phyloP scores from a whole-genome alignment of 148 eudicot species.

The Bassia scoparia region DNA sequence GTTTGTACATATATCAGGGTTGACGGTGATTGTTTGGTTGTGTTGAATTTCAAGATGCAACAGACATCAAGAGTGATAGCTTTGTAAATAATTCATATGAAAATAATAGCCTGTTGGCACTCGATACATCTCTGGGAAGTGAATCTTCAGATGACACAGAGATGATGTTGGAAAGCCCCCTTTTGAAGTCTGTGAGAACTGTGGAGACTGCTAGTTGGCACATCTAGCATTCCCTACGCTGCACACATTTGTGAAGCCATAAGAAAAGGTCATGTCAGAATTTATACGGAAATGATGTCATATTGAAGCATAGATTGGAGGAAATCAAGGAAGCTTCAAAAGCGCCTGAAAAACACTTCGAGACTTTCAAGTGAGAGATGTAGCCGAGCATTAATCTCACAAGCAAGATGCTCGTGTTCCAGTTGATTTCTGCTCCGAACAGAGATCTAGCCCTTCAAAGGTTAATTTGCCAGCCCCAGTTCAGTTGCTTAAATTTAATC shows the following conservation, averaged over 20 bases:
- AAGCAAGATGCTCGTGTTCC: slow-evolving; percentile 72
- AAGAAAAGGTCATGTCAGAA: slow-evolving; percentile 80
- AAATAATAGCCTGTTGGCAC: slow-evolving; percentile 34
- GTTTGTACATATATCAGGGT: background rate
- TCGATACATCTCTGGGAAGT: slow-evolving; percentile 38
- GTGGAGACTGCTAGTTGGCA: slow-evolving; percentile 17
- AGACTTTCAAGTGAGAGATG: slow-evolving; percentile 56
- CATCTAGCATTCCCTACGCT: slow-evolving; percentile 47
- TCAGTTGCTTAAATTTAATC: background rate
- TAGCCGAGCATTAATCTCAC: slow-evolving; percentile 53
- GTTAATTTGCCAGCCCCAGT: slow-evolving; percentile 24
- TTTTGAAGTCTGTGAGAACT: slow-evolving; percentile 16
- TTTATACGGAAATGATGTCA: slow-evolving; percentile 64
- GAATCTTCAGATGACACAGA: slow-evolving; percentile 35
- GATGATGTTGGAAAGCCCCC: slow-evolving; percentile 38
- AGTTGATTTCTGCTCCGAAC: slow-evolving; percentile 57
- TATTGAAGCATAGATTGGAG: slow-evolving; percentile 65
- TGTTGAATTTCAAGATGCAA: slow-evolving; percentile 17
- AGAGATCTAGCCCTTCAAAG: slow-evolving; percentile 46
- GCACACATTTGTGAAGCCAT: slow-evolving; percentile 84
- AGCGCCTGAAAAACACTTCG: slow-evolving; percentile 54
- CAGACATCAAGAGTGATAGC: slow-evolving; percentile 8
- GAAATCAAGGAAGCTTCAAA: slow-evolving; percentile 50
- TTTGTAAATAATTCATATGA: slow-evolving; percentile 18
- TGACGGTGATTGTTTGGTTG: background rate